Percentiles rank a stretch among this genome's conserved stretches.
phyloP scores from a whole-genome alignment of 257 asterid genomes.

The Scutellaria minor region DNA sequence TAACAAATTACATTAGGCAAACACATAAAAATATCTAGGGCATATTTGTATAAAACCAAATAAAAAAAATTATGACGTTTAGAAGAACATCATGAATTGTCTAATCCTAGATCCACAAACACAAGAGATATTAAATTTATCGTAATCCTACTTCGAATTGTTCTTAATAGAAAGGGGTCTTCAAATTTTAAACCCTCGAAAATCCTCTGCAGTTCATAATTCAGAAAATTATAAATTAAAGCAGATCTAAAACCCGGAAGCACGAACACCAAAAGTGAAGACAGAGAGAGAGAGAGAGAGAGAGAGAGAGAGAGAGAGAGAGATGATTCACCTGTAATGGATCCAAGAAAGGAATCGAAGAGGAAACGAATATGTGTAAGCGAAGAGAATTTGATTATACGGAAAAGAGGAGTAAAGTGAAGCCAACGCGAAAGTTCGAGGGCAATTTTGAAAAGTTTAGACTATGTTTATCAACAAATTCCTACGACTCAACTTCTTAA shows the following conservation, averaged over 20 bases:
- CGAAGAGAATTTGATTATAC: slow-evolving; percentile 1
- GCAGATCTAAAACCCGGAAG: slow-evolving; percentile 5
- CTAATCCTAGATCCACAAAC: slow-evolving; percentile 20
- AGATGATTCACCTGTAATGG: slow-evolving; percentile 11
- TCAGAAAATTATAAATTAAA: background rate
- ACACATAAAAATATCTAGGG: background rate
- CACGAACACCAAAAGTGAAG: background rate
- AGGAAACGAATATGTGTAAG: background rate
- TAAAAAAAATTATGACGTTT: background rate
- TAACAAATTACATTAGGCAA: slow-evolving; percentile 1
- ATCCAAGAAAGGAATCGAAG: slow-evolving; percentile 25
- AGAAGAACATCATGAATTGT: background rate
- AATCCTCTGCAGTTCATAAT: slow-evolving; percentile 3
- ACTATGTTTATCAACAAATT: too few species aligned
- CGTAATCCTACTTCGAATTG: background rate
- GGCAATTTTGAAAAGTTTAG: background rate
- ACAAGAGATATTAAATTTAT: background rate
- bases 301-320: too few species aligned
- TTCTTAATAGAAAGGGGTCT: background rate
- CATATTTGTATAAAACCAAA: background rate
- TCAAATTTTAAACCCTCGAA: slow-evolving; percentile 18
- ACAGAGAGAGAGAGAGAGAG: too few species aligned
- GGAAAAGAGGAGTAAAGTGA: background rate
- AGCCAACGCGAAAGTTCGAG: background rate
- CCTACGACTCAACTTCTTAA: too few species aligned